Base-by-base conservation (phyloP, 2,329 filamentous ascomycete genomes). In the Colletotrichum endophyticum region DNA sequence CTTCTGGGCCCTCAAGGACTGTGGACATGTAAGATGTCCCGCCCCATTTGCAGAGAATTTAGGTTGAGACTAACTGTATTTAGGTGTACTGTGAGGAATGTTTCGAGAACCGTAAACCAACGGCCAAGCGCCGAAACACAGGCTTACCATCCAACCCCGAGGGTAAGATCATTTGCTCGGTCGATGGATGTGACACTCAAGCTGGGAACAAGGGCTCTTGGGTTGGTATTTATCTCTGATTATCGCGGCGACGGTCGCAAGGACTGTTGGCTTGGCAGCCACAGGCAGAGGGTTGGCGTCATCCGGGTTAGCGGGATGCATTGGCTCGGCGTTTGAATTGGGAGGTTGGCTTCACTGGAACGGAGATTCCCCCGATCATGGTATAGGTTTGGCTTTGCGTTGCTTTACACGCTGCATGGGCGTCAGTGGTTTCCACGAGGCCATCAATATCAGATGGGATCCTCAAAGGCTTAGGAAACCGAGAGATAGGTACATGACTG, bases 1-100 rank as follows among this genome's bases (percentile, higher is more conserved):
- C 81, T 96, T 99, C 78, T 99, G 96, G 96, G 94, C 97, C 1
- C 90, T 97, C 44, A 98, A 96, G 85, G 90, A 90, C 68, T 99
- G 97, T 83, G 97, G 97, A 78, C 97, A 99, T 87, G 97, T 99
- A 90, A 82, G 89, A 84, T 32, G 9, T 16, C 25, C 25, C 73
- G 27, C 80, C 61, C 15, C 8, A 53, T 12, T 19, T 7, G 12
- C 22, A 22, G 44, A 22, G n/a, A 13, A 25, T 36, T 12, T 16
- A 28, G 90, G 81, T 88, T 83, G n/a, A 15, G 5, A 22, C 13
- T n/a, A 44, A 22, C 27, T 16, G 22, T 22, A 22, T 12, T 13
- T 57, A 93, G 92, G 92, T 93, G 16, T 94, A 92, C 81, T 94
- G 92, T 83, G 89, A 88, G 74, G 86, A 86, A 11, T 94, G 92